A percentile compares a stretch with the other conserved stretches of the same genome.
Conservation (phyloP, 306 rosid species). For the Boehmeria nivea region DNA sequence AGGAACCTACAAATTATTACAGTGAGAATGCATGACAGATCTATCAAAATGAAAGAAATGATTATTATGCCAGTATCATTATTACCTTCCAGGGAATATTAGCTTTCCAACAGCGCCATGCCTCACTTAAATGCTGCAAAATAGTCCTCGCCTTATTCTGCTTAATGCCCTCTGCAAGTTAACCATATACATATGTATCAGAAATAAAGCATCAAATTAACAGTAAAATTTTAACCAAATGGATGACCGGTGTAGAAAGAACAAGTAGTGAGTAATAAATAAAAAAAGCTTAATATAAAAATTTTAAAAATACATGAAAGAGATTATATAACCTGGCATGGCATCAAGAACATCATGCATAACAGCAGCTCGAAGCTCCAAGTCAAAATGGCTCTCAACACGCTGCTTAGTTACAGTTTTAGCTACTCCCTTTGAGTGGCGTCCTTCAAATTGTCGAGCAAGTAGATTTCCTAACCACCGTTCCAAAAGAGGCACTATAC, state of each 20-base stretch:
- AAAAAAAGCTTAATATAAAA: conserved; percentile 11
- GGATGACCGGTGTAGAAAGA: background rate
- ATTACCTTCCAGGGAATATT: conserved; percentile 99
- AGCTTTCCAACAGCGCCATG: conserved; percentile 99
- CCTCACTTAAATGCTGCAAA: conserved; percentile 97
- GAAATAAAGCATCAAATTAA: too few species aligned
- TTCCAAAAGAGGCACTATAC: conserved; percentile 95
- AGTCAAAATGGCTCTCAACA: conserved; percentile 96
- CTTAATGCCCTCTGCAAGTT: conserved; percentile 82
- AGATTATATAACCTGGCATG: conserved; percentile 65
- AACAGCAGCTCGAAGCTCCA: conserved; percentile 98
- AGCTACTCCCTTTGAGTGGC: conserved; percentile 97
- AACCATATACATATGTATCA: background rate
- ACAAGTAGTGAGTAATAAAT: background rate
- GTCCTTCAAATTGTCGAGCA: conserved; percentile 97
- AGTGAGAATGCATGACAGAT: background rate
- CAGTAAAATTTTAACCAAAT: background rate
- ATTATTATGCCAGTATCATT: background rate
- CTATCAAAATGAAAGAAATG: conserved; percentile 3
- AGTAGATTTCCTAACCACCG: conserved; percentile 96
- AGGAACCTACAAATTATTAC: conserved; percentile 56
- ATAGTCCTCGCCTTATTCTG: conserved; percentile 96
- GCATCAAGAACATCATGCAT: conserved; percentile 99
- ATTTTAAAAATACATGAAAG: too few species aligned
- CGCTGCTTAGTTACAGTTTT: conserved; percentile 99